Evolutionary conservation across 2,329 filamentous ascomycete species (phyloP), one percentile per base, ranked within the genome.

Genomic region (Helotiales sp.): DNA sequence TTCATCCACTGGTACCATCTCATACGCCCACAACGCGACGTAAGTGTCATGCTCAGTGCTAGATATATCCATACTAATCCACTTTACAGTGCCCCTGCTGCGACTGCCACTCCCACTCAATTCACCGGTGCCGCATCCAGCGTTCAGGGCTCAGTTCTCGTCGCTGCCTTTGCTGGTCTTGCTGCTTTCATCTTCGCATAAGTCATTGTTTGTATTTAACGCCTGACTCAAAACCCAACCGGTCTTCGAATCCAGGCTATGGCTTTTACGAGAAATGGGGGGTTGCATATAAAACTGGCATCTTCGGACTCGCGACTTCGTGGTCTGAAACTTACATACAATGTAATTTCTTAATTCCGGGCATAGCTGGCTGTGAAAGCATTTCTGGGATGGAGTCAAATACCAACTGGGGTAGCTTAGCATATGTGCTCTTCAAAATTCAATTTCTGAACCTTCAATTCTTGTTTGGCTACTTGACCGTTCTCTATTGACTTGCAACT

Each of bases 181-280:
- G 60, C 62, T 25, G 64, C 59, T 52, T 49, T 63, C 52, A 54
- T 59, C 57, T 60, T 74, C 66, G 67, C 64, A 63, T 71, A 71
- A 71, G 63, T 66, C 62, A 60, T 61, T 38, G 13, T 22, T 57
- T 57, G 52, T 47, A 56, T 59, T 59, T 66, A 56, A 66, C 52
- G 61, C 62, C 61, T 62, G 57, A 62, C 40, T 58, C 60, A 60
- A 64, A 55, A 62, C 40, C 57, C 60, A 60, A 64, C 56, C 56
- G 56, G 55, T 60, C 51, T 63, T 65, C 53, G 55, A 59, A 53
- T 40, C 49, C 52, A 57, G 59, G 65, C 63, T 65, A 67, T 65
- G 67, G 66, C 66, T 66, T 69, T 69, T 63, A 70, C 62, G 68
- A 68, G 56, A 58, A 62, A 48, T 47, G 25, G 49, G 54, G 52